Base-by-base conservation (phyloP, 2,329 filamentous ascomycete species). In the Hymenoscyphus occultus region DNA sequence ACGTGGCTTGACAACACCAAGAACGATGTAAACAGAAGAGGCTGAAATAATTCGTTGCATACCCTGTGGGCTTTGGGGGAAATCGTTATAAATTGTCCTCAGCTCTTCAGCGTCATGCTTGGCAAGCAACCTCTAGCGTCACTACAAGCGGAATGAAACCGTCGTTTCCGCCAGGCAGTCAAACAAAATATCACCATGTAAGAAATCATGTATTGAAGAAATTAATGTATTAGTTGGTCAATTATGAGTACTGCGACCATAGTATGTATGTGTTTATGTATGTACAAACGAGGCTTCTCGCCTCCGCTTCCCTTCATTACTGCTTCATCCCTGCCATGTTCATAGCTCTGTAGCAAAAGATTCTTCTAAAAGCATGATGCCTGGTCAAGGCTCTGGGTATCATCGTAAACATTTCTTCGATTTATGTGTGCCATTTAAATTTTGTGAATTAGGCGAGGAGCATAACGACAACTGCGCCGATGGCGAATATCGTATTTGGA, bases 1-100 rank as follows among this genome's bases (percentile, higher is more conserved):
- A 16, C 16, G 56, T 58, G 56, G 56, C 56, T 22, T 51, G 19
- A 51, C 22, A 28, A 58, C 35, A 58, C 14, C 31, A 58, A 58
- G 31, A 10, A 10, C 12, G n/a, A 28, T 22, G 22, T 51, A 12
- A 51, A 12, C 3, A 16, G 19, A 19, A 19, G 22, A 48, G 2
- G 14, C 10, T 48, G 45, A 1, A n/a, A n/a, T 19, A 5, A 5
- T 28, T 22, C 1, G 22, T 28, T 51, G 45, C 13, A 22, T 51
- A 9, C 19, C 1, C 1, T 35, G 5, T 35, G 32, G 7, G 32
- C 32, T 35, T 35, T 9, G 32, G 7, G 32, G 32, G 32, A 35
- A 35, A 35, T 35, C 7, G 3, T 10, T 13, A 22, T 51, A 9
- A 19, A 22, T 12, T 28, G 45, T 51, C 22, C 45, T 51, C 45